phyloP scores from a whole-genome alignment of 164 flowering plant species.

The Cinnamomum chago region DNA sequence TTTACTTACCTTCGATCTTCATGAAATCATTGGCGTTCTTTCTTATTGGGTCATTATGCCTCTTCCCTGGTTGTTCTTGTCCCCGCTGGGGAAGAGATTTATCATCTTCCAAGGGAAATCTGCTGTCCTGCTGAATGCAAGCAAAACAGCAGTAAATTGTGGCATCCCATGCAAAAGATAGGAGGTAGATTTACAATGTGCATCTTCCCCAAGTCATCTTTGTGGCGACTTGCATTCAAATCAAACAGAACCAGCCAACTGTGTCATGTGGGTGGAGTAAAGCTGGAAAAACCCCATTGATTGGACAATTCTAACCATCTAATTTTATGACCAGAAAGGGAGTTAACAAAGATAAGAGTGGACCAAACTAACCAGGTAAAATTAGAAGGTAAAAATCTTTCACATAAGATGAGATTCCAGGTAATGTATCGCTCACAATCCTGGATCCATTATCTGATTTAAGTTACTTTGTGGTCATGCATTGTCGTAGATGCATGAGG shows the following conservation, averaged over 20 bases:
- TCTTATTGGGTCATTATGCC: conserved; percentile 22
- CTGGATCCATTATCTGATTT: no score
- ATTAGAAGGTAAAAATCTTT: no score
- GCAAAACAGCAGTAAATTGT: neutral
- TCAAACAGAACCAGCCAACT: no score
- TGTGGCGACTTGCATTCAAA: neutral
- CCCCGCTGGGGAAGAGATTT: conserved; percentile 2
- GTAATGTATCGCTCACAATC: no score
- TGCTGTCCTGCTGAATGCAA: conserved; percentile 24
- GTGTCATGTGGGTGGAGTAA: neutral
- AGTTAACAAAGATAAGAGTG: no score
- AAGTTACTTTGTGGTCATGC: no score
- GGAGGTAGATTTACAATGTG: neutral
- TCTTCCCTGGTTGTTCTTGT: conserved; percentile 21
- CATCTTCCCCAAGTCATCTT: neutral
- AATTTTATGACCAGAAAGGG: no score
- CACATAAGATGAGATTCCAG: no score
- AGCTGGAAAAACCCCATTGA: neutral
- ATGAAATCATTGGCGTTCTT: conserved; percentile 34
- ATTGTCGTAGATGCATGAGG: no score
- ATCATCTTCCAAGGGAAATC: conserved; percentile 15
- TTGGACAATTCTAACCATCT: neutral
- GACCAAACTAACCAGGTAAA: no score
- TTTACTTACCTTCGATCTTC: conserved; percentile 62
- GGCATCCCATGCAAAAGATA: neutral